Evolutionary conservation across 129 eudicot genomes (phyloP).

Genomic region (Flaveria sonorensis): DNA sequence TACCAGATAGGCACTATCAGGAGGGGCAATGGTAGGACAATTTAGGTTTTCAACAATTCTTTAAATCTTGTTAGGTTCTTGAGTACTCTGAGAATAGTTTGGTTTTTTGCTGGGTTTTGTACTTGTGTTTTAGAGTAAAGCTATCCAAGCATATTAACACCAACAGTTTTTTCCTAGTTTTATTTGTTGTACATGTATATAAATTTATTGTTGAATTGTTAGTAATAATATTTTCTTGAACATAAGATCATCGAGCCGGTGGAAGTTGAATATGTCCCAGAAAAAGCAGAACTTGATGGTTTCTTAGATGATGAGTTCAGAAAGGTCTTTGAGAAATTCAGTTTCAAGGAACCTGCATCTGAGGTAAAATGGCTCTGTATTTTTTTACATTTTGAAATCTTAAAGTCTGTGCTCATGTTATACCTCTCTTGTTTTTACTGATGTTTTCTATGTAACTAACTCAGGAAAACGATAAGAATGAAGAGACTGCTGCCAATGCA

Average conservation of each 20-base stretch:
- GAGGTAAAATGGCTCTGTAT: constrained; percentile 49
- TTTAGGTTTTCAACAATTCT: neutral
- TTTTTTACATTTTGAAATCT: neutral
- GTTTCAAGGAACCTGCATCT: constrained; percentile 55
- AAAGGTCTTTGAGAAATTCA: constrained; percentile 84
- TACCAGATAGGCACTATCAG: too few species aligned
- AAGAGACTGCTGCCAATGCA: constrained; percentile 55
- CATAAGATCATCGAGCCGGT: constrained; percentile 56
- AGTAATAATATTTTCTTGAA: neutral
- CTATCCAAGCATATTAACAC: neutral
- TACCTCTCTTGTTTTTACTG: neutral
- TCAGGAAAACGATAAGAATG: constrained; percentile 74
- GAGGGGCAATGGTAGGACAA: too few species aligned
- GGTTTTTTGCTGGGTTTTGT: too few species aligned
- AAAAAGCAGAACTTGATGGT: constrained; percentile 70
- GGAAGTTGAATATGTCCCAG: constrained; percentile 83
- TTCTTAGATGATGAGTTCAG: constrained; percentile 75
- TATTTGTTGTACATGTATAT: neutral
- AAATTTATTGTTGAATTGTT: neutral
- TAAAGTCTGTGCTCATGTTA: neutral
- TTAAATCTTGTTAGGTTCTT: too few species aligned
- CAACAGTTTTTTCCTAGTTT: neutral
- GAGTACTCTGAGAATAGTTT: too few species aligned
- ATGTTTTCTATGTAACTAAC: neutral
- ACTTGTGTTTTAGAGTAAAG: neutral